Percentiles rank a stretch among this genome's conserved stretches.
phyloP scores from a whole-genome alignment of 2,329 filamentous ascomycete genomes.

The Tolypocladium endophyticum region DNA sequence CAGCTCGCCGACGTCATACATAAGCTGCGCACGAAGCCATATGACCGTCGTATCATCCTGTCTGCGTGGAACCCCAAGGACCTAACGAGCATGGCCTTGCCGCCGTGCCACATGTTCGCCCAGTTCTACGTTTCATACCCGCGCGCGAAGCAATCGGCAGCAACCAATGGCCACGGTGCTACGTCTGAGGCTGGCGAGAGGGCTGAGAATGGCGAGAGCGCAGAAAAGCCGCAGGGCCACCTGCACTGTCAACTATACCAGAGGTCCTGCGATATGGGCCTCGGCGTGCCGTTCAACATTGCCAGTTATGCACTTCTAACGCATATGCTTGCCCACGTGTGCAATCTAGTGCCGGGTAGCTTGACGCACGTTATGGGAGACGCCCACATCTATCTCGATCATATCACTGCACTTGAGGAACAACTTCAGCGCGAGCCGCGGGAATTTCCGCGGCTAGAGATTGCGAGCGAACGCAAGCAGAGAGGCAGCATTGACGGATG shows the following conservation, averaged over 20 bases:
- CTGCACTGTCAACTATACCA: conserved; percentile 89
- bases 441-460: conserved; percentile 69
- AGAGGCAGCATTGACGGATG: conserved; percentile 80
- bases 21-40: conserved; percentile 74
- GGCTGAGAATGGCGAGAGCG: conserved; percentile 14
- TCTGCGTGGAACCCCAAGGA: conserved; percentile 91
- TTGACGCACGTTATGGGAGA: conserved; percentile 96
- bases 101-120: conserved; percentile 95
- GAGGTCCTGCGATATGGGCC: conserved; percentile 89
- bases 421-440: conserved; percentile 75
- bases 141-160: conserved; percentile 7
- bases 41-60: conserved; percentile 82
- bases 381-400: conserved; percentile 91
- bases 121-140: conserved; percentile 88
- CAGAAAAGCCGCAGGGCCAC: conserved; percentile 46
- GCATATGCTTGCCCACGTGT: conserved; percentile 87
- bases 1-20: conserved; percentile 84
- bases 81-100: conserved; percentile 77
- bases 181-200: conserved; percentile 13
- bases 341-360: conserved; percentile 72
- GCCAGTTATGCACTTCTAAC: conserved; percentile 88
- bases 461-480: conserved; percentile 54
- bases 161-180: conserved; percentile 2
- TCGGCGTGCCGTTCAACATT: conserved; percentile 97
- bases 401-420: conserved; percentile 73